phyloP scores from a whole-genome alignment of 1,139 yeast genomes.

The Sporopachydermia cereana region DNA sequence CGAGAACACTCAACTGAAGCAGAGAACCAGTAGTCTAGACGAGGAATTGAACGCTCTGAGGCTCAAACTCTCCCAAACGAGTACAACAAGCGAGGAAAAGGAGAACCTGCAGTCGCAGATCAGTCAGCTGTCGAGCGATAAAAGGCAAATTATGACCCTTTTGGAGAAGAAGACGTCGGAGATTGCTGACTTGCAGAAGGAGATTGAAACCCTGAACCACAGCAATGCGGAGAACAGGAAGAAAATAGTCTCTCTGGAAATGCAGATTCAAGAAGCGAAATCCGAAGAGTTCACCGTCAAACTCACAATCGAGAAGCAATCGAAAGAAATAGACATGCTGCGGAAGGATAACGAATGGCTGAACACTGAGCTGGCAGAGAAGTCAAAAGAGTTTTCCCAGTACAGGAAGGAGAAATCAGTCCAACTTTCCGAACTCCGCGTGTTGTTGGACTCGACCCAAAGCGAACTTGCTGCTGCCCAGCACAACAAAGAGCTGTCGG shows the following conservation, averaged over 20 bases:
- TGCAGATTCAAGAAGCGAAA: slow-evolving; percentile 23
- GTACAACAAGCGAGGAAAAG: slow-evolving; percentile 17
- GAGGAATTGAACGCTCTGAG: slow-evolving; percentile 20
- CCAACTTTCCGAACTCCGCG: slow-evolving; percentile 21
- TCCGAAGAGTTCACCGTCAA: slow-evolving; percentile 25
- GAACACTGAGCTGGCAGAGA: slow-evolving; percentile 24
- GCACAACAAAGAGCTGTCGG: slow-evolving; percentile 14
- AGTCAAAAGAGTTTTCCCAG: slow-evolving; percentile 24
- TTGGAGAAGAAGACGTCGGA: slow-evolving; percentile 38
- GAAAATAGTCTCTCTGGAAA: slow-evolving; percentile 28
- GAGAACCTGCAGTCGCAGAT: slow-evolving; percentile 15
- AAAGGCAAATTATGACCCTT: slow-evolving; percentile 28
- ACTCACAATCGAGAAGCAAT: slow-evolving; percentile 26
- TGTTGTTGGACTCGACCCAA: slow-evolving; percentile 26
- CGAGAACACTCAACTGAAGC: slow-evolving; percentile 23
- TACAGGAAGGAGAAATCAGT: slow-evolving; percentile 27
- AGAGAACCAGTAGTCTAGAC: slow-evolving; percentile 22
- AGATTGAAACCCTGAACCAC: slow-evolving; percentile 37
- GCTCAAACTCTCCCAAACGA: slow-evolving; percentile 21
- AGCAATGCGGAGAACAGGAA: slow-evolving; percentile 36
- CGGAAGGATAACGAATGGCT: slow-evolving; percentile 28
- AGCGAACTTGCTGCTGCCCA: slow-evolving; percentile 24
- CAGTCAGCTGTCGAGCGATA: slow-evolving; percentile 24
- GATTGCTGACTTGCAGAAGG: slow-evolving; percentile 36
- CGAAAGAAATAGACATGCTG: slow-evolving; percentile 27